phyloP scores from a whole-genome alignment of 345 rosid genomes.

The Raphanus raphanistrum region DNA sequence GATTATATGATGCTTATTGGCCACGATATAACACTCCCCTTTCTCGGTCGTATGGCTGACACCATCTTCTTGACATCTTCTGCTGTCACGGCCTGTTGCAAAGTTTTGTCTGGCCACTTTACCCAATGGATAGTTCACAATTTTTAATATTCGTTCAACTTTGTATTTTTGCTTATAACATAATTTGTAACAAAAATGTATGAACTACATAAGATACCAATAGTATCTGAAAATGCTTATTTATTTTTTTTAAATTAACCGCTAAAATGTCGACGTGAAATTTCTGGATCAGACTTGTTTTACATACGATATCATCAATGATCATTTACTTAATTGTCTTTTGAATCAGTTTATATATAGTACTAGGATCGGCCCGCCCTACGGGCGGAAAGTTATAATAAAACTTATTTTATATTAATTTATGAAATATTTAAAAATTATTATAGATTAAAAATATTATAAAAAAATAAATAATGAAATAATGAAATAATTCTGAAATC shows the following conservation, averaged over 20 bases:
- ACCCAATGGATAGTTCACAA: background rate
- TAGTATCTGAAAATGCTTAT: background rate
- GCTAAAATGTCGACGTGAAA: background rate
- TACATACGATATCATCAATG: background rate
- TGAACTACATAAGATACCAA: background rate
- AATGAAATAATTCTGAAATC: too few relatives aligned
- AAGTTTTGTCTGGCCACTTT: background rate
- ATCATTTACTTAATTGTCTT: background rate
- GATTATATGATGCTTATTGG: background rate
- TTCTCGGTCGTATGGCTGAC: background rate
- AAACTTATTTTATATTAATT: too few relatives aligned
- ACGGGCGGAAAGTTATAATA: too few relatives aligned
- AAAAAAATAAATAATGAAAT: too few relatives aligned
- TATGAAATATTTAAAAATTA: too few relatives aligned
- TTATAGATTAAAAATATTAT: too few relatives aligned
- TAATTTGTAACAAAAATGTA: background rate
- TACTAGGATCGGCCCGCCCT: too few relatives aligned
- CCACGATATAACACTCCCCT: background rate
- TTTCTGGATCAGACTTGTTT: background rate
- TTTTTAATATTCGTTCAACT: background rate
- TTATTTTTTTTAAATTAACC: background rate
- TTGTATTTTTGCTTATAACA: background rate
- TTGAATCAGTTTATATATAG: background rate
- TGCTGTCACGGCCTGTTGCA: background rate
- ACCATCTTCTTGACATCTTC: slow-evolving; percentile 7